phyloP scores from a whole-genome alignment of 2,329 filamentous ascomycete species.

The Aschersonia sp. region DNA sequence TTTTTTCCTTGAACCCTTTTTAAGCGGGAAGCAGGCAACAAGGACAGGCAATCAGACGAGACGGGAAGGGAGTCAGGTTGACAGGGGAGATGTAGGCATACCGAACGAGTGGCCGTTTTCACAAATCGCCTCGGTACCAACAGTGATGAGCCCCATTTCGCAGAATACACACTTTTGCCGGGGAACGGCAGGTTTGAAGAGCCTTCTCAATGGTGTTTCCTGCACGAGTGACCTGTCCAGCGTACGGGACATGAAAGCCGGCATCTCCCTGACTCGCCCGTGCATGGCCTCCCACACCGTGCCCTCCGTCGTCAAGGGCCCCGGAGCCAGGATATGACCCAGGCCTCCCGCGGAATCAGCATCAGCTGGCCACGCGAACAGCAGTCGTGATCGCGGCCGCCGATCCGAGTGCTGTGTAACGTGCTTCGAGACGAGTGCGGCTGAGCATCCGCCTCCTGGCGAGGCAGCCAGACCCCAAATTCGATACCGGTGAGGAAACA shows the following conservation, averaged over 20 bases:
- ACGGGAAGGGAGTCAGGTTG: neutral
- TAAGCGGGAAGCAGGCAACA: too few species aligned
- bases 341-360: neutral
- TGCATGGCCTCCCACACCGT: slow-evolving; percentile 45
- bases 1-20: too few species aligned
- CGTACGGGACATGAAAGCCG: slow-evolving; percentile 18
- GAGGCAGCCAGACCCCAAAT: slow-evolving; percentile 38
- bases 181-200: slow-evolving; percentile 21
- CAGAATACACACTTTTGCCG: slow-evolving; percentile 34
- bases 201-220: slow-evolving; percentile 16
- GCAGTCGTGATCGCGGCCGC: slow-evolving; percentile 18
- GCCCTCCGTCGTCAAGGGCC: slow-evolving; percentile 35
- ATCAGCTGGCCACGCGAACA: slow-evolving; percentile 19
- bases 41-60: neutral
- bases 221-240: slow-evolving; percentile 6
- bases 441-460: slow-evolving; percentile 35
- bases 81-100: slow-evolving; percentile 9
- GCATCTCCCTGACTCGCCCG: slow-evolving; percentile 30
- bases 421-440: slow-evolving; percentile 33
- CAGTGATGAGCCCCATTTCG: slow-evolving; percentile 15
- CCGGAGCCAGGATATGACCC: neutral
- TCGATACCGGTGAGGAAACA: slow-evolving; percentile 33
- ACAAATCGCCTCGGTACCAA: slow-evolving; percentile 22
- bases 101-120: slow-evolving; percentile 24
- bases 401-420: slow-evolving; percentile 33